Conservation (phyloP, 768 basidiomycete genomes). For the Gloeophyllum trabeum region DNA sequence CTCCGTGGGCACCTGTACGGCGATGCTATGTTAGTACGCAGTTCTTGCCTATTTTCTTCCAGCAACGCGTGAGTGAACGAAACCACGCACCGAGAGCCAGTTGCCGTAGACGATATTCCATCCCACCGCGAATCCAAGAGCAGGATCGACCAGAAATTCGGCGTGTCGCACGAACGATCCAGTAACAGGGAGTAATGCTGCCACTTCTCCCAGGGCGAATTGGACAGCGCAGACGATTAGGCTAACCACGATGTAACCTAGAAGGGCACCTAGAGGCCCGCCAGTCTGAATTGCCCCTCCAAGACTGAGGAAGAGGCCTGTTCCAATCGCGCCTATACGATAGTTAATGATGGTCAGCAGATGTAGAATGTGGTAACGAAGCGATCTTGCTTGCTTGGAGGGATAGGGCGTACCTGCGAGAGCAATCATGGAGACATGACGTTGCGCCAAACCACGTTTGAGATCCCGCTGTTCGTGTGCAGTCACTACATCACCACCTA, state of each 20-base stretch:
- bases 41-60: conserved; percentile 12
- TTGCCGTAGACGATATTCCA: conserved; percentile 23
- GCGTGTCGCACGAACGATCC: conserved; percentile 38
- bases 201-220: conserved; percentile 27
- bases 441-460: neutral
- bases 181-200: conserved; percentile 40
- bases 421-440: neutral
- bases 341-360: neutral
- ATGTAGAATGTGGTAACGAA: neutral
- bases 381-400: too few relatives aligned
- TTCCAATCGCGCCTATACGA: conserved; percentile 15
- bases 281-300: conserved; percentile 24
- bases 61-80: conserved; percentile 21
- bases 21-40: neutral
- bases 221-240: conserved; percentile 20
- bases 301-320: conserved; percentile 28
- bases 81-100: neutral
- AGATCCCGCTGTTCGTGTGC: too few relatives aligned
- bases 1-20: conserved; percentile 35
- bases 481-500: too few relatives aligned
- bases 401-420: neutral
- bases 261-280: conserved; percentile 40
- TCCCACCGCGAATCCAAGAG: conserved; percentile 31
- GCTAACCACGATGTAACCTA: conserved; percentile 36
- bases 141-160: conserved; percentile 39